Base-by-base conservation (phyloP, 2,329 filamentous ascomycete genomes). In the Fusarium caatingaense region DNA sequence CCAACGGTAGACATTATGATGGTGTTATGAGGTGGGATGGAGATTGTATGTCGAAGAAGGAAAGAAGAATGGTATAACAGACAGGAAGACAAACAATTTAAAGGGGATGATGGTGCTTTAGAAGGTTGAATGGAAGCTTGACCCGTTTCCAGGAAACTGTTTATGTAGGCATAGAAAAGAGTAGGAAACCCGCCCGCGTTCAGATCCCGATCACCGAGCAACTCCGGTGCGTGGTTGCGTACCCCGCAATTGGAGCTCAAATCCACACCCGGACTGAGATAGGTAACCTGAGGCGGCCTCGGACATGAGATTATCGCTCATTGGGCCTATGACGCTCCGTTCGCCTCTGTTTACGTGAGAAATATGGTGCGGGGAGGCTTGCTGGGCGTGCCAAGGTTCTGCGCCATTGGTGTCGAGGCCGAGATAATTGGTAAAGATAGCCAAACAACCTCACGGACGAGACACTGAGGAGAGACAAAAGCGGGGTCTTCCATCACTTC, bases 1-100 rank as follows among this genome's bases (percentile, higher is more conserved):
- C 85, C 85, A 72, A 78, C 83, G 53, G 85, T 87, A 68, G 82
- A 83, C 84, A 86, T 86, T 69, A 64, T 79, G 61, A 71, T 51
- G 56, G 46, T 57, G 23, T 53, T 65, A 10, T 54, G 61, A 60
- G 55, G 64, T 68, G 44, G 5, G 42, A 56, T 28, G 40, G 21
- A 53, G 28, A 69, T 69, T 55, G 51, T 51, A 59, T 68, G 55
- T 63, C 57, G 50, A 49, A 54, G 57, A 64, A 53, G 61, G 50
- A 53, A 60, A 60, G 50, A 51, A 56, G 58, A 30, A 45, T 56
- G 62, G 65, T 55, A 50, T 50, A 48, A 48, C 57, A 49, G 71
- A 59, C 44, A 68, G 32, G 62, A 53, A n/a, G 21, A 28, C 51
- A 65, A 58, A 30, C 34, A 64, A 34, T 56, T 56, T 46, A 55